A percentile compares a stretch with the other conserved stretches of the same genome.
Evolutionary conservation across 257 asterid genomes (phyloP).

Genomic region (Solanum gandarillasii): DNA sequence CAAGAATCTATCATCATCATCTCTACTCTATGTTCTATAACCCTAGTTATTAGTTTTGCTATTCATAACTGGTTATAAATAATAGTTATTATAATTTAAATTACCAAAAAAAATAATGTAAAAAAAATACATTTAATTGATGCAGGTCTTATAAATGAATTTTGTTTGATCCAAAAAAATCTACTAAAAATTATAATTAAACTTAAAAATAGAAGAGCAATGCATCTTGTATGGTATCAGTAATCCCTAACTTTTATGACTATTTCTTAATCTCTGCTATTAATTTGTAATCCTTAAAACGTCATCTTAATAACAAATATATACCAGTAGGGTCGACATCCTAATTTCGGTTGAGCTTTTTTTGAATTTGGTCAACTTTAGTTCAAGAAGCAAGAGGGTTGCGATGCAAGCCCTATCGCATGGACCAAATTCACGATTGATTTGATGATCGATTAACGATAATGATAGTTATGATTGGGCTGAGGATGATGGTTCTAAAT

Average conservation of each 20-base stretch:
- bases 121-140: neutral
- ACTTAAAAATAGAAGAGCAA: neutral
- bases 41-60: no score
- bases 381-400: neutral
- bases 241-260: neutral
- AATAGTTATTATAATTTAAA: no score
- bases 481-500: neutral
- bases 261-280: neutral
- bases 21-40: no score
- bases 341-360: neutral
- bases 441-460: neutral
- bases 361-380: no score
- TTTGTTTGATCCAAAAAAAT: neutral
- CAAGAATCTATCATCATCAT: no score
- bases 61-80: no score
- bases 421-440: neutral
- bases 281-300: no score
- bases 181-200: no score
- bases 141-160: neutral
- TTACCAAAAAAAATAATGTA: no score
- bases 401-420: neutral
- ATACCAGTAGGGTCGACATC: neutral
- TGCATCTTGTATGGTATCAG: neutral
- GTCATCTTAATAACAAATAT: no score
- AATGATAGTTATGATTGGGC: neutral